Evolutionary conservation across 2,329 filamentous ascomycete genomes (phyloP), one percentile per base, ranked within the genome.

Genomic region (Ceratocystis huliohia): DNA sequence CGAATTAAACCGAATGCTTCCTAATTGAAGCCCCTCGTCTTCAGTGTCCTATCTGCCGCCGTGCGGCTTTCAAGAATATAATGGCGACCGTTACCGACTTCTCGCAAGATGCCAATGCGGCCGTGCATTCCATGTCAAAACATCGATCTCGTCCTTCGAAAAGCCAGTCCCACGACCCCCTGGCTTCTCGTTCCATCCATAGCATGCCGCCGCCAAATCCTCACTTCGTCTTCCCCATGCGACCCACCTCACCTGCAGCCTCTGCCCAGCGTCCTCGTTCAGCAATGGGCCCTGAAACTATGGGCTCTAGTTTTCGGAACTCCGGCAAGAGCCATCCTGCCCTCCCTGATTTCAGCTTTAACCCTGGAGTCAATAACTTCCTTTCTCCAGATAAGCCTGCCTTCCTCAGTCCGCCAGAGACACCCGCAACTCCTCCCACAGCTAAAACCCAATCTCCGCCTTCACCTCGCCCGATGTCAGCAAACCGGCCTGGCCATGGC

Each of bases 221-320:
- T 37, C 81, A 80, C 5, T 88, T 88, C 71, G 79, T 84, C 67
- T 88, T 88, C 70, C 86, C 85, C 1, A 74, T 78, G 25, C 74
- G 77, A 59, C 75, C 79, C 6, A 73, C 80, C 0, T 76, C 81
- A 5, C 76, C 77, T 22, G 79, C 80, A 1, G 77, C 79, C 2
- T 77, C 80, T 1, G 74, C 79, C 0, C 77, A 77, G 1, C 78
- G 82, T 53, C 81, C 81, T 65, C 76, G 78, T 71, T 84, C 83
- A 1, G 79, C 78, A 8, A 79, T 82, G 45, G 81, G 83, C 70
- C 74, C 75, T 30, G 77, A 73, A 68, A 76, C 71, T 65, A 73
- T 71, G 68, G 66, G 66, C 7, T 68, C 63, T 25, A 68, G 66
- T 53, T 68, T 65, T 30, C n/a, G 48, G n/a, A 48, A 20, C 53